These are phyloP conservation scores for Termitomyces sp. DNA, from an alignment of 1,284 basidiomycete genomes.

Conservation along the genomic window DNA sequence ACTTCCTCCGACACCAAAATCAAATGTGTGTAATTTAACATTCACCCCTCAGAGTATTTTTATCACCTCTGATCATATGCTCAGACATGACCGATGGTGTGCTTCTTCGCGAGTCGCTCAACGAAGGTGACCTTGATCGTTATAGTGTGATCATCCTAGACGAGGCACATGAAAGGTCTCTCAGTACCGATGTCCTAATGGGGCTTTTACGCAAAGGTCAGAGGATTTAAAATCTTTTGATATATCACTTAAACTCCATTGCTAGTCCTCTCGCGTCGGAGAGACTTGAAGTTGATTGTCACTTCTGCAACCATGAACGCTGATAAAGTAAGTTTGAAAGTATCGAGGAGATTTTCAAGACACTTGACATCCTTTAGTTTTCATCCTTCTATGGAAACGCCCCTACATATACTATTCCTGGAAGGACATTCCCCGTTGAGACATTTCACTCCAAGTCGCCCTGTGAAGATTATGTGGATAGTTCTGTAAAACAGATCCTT, in stretches of 20 bases:
- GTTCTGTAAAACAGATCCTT: slow-evolving; percentile 95
- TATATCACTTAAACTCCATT: slow-evolving; percentile 8
- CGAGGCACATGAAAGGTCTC: slow-evolving; percentile 93
- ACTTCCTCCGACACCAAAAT: slow-evolving; percentile 90
- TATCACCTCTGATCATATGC: background rate
- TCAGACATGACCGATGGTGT: slow-evolving; percentile 98
- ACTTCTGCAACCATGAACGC: slow-evolving; percentile 99
- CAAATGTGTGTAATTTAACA: slow-evolving; percentile 63
- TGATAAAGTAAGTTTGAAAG: slow-evolving; percentile 64
- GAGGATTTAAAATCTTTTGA: slow-evolving; percentile 19
- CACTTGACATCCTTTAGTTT: slow-evolving; percentile 50
- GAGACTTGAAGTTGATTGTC: slow-evolving; percentile 94
- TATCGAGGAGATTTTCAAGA: background rate
- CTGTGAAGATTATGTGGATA: slow-evolving; percentile 98
- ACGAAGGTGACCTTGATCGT: slow-evolving; percentile 91
- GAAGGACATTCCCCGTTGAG: slow-evolving; percentile 98
- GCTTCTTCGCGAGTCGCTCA: slow-evolving; percentile 89
- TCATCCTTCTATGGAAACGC: slow-evolving; percentile 93
- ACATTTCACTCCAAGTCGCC: slow-evolving; percentile 94
- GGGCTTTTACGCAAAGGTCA: slow-evolving; percentile 88
- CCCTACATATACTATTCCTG: slow-evolving; percentile 95
- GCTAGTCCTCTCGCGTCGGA: slow-evolving; percentile 81
- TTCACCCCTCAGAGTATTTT: background rate
- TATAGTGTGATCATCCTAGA: slow-evolving; percentile 97
- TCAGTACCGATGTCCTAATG: slow-evolving; percentile 97